A percentile compares a stretch with the other conserved stretches of the same genome.
Evolutionary conservation across 1,139 yeast species (phyloP).

Genomic region (Chernovozyma sophiae-reginae): DNA sequence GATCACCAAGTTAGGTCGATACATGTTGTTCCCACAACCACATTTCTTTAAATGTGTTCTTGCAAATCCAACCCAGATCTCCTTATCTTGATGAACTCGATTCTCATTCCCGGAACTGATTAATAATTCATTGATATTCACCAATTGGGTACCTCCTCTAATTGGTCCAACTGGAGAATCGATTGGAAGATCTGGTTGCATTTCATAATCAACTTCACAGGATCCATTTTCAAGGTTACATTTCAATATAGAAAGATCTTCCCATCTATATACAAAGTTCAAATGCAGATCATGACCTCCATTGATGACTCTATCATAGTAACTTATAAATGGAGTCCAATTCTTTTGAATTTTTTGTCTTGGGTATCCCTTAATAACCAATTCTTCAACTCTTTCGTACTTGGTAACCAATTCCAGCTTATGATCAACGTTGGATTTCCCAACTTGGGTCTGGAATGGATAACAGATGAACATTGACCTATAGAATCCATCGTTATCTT

Average conservation of each 20-base stretch:
- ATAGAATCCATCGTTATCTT: constrained; percentile 9
- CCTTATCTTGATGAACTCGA: constrained; percentile 16
- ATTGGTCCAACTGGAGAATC: constrained; percentile 17
- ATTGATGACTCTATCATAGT: constrained; percentile 11
- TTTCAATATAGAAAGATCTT: constrained; percentile 21
- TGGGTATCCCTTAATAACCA: constrained; percentile 17
- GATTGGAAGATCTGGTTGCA: constrained; percentile 6
- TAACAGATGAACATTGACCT: constrained; percentile 34
- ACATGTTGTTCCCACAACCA: constrained; percentile 24
- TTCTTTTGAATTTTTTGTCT: constrained; percentile 21
- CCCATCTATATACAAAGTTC: constrained; percentile 28
- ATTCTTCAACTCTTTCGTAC: constrained; percentile 23
- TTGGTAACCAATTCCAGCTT: constrained; percentile 5
- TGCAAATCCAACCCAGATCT: constrained; percentile 26
- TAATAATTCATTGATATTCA: constrained; percentile 13
- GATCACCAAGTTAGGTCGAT: constrained; percentile 25
- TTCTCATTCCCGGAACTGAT: constrained; percentile 5
- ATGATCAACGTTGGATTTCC: constrained; percentile 27
- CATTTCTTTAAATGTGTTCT: constrained; percentile 23
- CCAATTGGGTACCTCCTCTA: constrained; percentile 25
- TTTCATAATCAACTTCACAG: constrained; percentile 15
- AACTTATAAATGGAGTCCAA: constrained; percentile 29
- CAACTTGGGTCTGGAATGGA: constrained; percentile 39
- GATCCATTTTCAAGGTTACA: constrained; percentile 17
- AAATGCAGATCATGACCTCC: constrained; percentile 17